Percentiles rank a stretch among this genome's conserved stretches.
Conservation (phyloP, 371 early-diverging fungal species). For the Saksenaea oblongispora region DNA sequence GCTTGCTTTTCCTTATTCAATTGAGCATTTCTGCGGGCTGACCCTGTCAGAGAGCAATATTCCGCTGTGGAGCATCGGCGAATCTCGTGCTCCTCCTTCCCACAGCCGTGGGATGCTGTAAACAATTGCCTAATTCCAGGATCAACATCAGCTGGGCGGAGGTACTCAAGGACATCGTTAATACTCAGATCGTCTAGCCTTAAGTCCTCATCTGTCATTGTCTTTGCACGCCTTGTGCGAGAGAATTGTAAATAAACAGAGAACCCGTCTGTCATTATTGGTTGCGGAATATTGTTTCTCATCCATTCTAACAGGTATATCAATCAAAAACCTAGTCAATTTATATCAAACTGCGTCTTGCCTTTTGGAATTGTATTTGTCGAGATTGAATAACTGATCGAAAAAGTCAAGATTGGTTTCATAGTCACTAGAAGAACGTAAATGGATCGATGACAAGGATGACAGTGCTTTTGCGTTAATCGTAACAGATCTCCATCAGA, state of each 20-base stretch:
- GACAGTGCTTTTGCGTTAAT: neutral
- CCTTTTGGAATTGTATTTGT: neutral
- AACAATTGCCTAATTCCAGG: neutral
- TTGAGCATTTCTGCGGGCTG: neutral
- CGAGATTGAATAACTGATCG: neutral
- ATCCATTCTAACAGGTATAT: no score
- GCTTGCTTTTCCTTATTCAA: no score
- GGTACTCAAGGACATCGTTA: no score
- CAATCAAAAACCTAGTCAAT: no score
- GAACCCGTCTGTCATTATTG: no score
- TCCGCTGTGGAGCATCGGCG: neutral
- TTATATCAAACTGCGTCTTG: neutral
- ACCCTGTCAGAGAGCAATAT: neutral
- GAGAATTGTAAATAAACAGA: no score
- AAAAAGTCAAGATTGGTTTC: neutral
- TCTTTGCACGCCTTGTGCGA: no score
- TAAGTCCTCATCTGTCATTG: no score
- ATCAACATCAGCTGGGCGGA: no score
- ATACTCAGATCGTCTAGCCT: no score
- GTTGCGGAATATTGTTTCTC: no score
- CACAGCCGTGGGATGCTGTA: neutral
- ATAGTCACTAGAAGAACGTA: neutral
- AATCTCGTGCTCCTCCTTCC: neutral
- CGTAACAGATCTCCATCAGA: neutral
- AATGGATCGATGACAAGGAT: neutral